phyloP scores from a whole-genome alignment of 2,329 filamentous ascomycete species.

The Pseudogymnoascus sp. region DNA sequence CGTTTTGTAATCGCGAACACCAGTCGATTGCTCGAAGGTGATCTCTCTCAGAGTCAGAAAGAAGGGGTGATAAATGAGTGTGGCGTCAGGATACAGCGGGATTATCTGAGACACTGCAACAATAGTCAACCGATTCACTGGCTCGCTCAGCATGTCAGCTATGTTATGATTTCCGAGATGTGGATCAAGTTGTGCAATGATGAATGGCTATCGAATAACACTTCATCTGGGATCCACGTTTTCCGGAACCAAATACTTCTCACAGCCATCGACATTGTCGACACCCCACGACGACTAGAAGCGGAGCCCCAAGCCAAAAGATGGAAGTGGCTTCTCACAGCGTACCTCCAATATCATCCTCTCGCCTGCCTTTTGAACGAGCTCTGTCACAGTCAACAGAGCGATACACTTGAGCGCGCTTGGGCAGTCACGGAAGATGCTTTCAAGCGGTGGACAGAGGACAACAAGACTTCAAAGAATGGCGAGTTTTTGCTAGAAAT shows the following conservation, averaged over 20 bases:
- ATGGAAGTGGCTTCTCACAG: slow-evolving; percentile 3
- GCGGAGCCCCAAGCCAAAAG: neutral
- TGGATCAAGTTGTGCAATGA: slow-evolving; percentile 2
- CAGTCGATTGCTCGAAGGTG: slow-evolving; percentile 7
- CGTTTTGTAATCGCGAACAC: slow-evolving; percentile 31
- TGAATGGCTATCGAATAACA: neutral
- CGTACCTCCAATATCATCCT: neutral
- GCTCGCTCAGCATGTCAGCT: neutral
- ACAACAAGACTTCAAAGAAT: slow-evolving; percentile 1
- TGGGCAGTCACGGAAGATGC: neutral
- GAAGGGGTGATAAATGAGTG: neutral
- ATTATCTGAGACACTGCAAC: neutral
- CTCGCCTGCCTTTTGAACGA: neutral
- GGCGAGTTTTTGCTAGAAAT: neutral
- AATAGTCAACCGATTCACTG: neutral
- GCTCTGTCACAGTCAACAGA: neutral
- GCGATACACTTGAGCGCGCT: neutral
- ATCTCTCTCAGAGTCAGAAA: neutral
- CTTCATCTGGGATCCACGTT: neutral
- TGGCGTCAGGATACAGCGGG: neutral
- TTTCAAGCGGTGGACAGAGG: neutral
- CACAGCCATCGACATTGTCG: slow-evolving; percentile 1
- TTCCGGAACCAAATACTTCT: neutral
- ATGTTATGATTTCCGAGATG: neutral
- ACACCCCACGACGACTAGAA: neutral